A percentile compares a stretch with the other conserved stretches of the same genome.
Conservation (phyloP, 768 basidiomycete genomes). For the Termitomyces titanicus region DNA sequence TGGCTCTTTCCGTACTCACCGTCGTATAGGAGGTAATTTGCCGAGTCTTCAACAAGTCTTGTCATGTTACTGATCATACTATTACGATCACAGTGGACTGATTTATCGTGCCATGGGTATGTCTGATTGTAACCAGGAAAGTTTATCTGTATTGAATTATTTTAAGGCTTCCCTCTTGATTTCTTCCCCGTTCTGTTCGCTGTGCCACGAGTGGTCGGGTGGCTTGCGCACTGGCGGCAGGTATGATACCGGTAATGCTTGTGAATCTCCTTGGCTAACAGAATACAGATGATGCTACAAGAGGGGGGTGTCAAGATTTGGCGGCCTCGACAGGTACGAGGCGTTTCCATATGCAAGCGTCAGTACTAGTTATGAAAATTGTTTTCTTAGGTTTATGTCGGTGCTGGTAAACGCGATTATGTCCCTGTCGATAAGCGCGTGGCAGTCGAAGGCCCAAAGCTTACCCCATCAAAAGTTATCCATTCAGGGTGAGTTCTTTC, state of each 20-base stretch:
- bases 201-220: slow-evolving; percentile 89
- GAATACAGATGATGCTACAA: slow-evolving; percentile 80
- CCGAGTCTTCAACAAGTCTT: not conserved
- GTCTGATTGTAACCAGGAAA: not conserved
- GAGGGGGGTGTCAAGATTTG: slow-evolving; percentile 91
- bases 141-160: slow-evolving; percentile 3
- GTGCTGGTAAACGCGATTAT: slow-evolving; percentile 71
- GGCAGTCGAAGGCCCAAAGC: slow-evolving; percentile 48
- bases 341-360: not conserved
- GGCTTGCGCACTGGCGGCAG: slow-evolving; percentile 92
- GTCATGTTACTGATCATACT: slow-evolving; percentile 1
- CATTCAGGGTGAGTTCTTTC: slow-evolving; percentile 70
- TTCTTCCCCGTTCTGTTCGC: slow-evolving; percentile 94
- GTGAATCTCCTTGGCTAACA: not conserved
- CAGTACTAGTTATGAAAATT: not conserved
- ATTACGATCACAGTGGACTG: slow-evolving; percentile 50
- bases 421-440: slow-evolving; percentile 59
- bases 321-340: slow-evolving; percentile 74
- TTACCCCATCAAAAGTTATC: slow-evolving; percentile 57
- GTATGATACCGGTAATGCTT: slow-evolving; percentile 26
- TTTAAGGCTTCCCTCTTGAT: slow-evolving; percentile 83
- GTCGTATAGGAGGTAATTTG: slow-evolving; percentile 50
- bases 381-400: slow-evolving; percentile 66
- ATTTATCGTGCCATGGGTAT: slow-evolving; percentile 92
- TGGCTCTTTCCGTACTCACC: slow-evolving; percentile 10